These are phyloP conservation scores for Laburnicola sp. DNA, from an alignment of 2,329 filamentous ascomycete species.

Conservation along the genomic window DNA sequence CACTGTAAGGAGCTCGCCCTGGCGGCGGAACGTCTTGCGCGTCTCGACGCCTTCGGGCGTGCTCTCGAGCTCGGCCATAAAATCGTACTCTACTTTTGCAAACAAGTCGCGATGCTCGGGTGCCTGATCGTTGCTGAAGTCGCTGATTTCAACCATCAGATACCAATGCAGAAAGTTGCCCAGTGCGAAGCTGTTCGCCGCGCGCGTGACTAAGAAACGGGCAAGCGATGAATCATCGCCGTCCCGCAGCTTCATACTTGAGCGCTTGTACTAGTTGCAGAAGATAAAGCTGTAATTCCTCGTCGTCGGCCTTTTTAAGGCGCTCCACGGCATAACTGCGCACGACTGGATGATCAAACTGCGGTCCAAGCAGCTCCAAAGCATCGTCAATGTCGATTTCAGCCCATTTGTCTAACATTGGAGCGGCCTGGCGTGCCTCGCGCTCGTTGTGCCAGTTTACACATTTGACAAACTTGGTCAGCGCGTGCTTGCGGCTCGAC, in stretches of 20 bases:
- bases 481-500: slow-evolving; percentile 78
- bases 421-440: slow-evolving; percentile 86
- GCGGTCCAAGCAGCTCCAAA: slow-evolving; percentile 87
- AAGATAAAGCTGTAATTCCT: slow-evolving; percentile 87
- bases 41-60: slow-evolving; percentile 70
- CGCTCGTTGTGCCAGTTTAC: slow-evolving; percentile 88
- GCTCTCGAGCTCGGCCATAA: slow-evolving; percentile 84
- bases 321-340: slow-evolving; percentile 92
- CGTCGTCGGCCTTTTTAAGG: slow-evolving; percentile 86
- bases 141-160: slow-evolving; percentile 95
- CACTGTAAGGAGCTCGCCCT: slow-evolving; percentile 86
- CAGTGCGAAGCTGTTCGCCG: slow-evolving; percentile 82
- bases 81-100: slow-evolving; percentile 91
- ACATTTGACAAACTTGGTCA: slow-evolving; percentile 98
- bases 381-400: slow-evolving; percentile 97
- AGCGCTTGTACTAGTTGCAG: slow-evolving; percentile 93
- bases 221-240: slow-evolving; percentile 83
- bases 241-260: slow-evolving; percentile 65
- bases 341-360: slow-evolving; percentile 84
- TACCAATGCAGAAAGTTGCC: slow-evolving; percentile 99
- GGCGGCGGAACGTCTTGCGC: slow-evolving; percentile 75
- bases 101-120: slow-evolving; percentile 81
- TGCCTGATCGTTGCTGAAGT: slow-evolving; percentile 73
- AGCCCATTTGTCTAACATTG: slow-evolving; percentile 89
- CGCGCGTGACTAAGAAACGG: slow-evolving; percentile 83